Evolutionary conservation across 2,329 filamentous ascomycete genomes (phyloP).

Genomic region (Orbilia javanica): DNA sequence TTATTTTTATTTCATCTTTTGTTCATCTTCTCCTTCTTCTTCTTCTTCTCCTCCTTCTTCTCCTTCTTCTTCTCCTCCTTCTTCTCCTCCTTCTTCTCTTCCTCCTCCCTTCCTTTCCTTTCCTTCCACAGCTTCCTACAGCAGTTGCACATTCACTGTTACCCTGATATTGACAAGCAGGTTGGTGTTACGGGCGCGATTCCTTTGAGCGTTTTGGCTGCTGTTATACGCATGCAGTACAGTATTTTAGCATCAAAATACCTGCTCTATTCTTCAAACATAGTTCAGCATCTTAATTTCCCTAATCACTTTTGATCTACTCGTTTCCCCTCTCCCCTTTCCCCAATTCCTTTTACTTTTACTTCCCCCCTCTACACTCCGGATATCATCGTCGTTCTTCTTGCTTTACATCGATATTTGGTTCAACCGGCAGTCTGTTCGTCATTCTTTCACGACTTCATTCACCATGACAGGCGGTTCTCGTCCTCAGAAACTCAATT

Average conservation of each 20-base stretch:
- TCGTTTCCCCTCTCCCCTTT: not conserved
- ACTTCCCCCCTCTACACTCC: not conserved
- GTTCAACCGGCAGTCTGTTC: constrained; percentile 19
- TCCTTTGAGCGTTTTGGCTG: constrained; percentile 22
- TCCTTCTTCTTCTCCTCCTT: too few relatives aligned
- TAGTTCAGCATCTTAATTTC: not conserved
- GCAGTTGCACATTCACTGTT: not conserved
- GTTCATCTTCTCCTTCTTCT: not conserved
- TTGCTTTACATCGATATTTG: constrained; percentile 13
- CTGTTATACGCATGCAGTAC: constrained; percentile 12
- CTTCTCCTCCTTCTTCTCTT: too few relatives aligned
- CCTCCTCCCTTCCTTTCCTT: too few relatives aligned
- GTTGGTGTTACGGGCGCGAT: constrained; percentile 56
- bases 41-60: not conserved
- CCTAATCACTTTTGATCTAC: not conserved
- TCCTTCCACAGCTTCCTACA: not conserved
- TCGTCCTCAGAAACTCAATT: constrained; percentile 58
- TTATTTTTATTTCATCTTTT: constrained; percentile 12
- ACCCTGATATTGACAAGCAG: constrained; percentile 46
- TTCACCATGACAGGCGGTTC: constrained; percentile 50
- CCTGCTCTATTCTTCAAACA: constrained; percentile 1
- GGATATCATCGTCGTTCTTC: not conserved
- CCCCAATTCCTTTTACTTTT: constrained; percentile 1
- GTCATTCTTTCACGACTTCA: constrained; percentile 23
- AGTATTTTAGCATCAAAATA: constrained; percentile 21